Conservation (phyloP, 2,329 filamentous ascomycete genomes). For the Ramularia collo-cygni region DNA sequence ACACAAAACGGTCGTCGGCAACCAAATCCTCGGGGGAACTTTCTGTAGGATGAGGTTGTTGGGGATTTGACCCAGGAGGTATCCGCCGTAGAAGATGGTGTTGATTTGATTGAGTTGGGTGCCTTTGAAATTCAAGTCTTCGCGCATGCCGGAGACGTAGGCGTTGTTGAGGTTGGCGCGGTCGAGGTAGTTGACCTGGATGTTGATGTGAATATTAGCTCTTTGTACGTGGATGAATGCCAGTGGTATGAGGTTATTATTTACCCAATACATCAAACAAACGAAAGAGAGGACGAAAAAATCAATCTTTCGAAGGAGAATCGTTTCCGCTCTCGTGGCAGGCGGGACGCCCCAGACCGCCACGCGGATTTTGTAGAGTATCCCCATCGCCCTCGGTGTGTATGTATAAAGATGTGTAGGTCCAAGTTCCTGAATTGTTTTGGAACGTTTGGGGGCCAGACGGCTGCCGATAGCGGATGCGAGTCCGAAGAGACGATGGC, state of each 20-base stretch:
- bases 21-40: slow-evolving; percentile 53
- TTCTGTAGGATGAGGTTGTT: slow-evolving; percentile 58
- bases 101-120: slow-evolving; percentile 41
- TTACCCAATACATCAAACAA: slow-evolving; percentile 33
- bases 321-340: slow-evolving; percentile 19
- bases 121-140: slow-evolving; percentile 44
- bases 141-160: slow-evolving; percentile 49
- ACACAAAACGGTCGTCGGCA: slow-evolving; percentile 39
- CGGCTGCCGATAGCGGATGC: too few relatives aligned
- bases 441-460: too few relatives aligned
- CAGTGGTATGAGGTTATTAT: background rate
- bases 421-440: too few relatives aligned
- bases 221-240: background rate
- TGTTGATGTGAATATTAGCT: too few relatives aligned
- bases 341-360: slow-evolving; percentile 23
- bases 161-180: slow-evolving; percentile 47
- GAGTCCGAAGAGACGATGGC: too few relatives aligned
- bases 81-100: slow-evolving; percentile 30
- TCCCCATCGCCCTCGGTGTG: too few relatives aligned
- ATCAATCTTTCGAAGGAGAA: slow-evolving; percentile 26
- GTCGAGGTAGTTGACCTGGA: slow-evolving; percentile 36
- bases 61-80: slow-evolving; percentile 53
- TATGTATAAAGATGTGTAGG: too few relatives aligned
- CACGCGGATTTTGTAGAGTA: slow-evolving; percentile 18
- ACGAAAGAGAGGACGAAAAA: slow-evolving; percentile 32